Conservation (phyloP, 2,329 filamentous ascomycete genomes). For the Aspergillus sp. region DNA sequence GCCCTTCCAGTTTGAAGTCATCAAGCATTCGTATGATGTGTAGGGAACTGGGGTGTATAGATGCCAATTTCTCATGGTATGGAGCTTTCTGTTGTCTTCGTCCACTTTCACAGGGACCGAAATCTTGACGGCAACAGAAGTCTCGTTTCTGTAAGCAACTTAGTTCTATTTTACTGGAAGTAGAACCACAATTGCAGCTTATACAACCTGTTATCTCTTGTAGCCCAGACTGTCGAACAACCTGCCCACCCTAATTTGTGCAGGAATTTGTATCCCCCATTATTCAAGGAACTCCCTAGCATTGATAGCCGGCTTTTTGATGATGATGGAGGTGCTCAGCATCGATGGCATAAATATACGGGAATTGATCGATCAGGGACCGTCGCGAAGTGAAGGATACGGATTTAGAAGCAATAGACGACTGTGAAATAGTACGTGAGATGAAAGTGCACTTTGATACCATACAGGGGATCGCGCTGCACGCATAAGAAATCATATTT, state of each 20-base stretch:
- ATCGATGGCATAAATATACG: slow-evolving; percentile 8
- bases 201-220: slow-evolving; percentile 22
- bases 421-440: too few relatives aligned
- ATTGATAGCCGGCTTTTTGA: slow-evolving; percentile 25
- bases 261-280: slow-evolving; percentile 29
- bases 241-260: slow-evolving; percentile 34
- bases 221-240: slow-evolving; percentile 31
- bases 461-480: too few relatives aligned
- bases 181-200: not conserved
- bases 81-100: slow-evolving; percentile 5
- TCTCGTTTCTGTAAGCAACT: slow-evolving; percentile 5
- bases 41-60: slow-evolving; percentile 7
- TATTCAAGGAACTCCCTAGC: slow-evolving; percentile 23
- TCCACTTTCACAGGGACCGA: slow-evolving; percentile 10
- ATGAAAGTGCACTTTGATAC: too few relatives aligned
- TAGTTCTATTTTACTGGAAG: slow-evolving; percentile 8
- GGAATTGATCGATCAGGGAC: slow-evolving; percentile 2
- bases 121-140: slow-evolving; percentile 22
- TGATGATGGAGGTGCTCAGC: slow-evolving; percentile 20
- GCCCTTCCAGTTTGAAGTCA: slow-evolving; percentile 34
- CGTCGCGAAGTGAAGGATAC: not conserved
- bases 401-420: too few relatives aligned
- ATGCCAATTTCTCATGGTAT: slow-evolving; percentile 10
- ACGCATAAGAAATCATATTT: too few relatives aligned
- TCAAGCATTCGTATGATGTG: slow-evolving; percentile 33